Evolutionary conservation across 176 grass and related monocot species (phyloP), one percentile per base, ranked within the genome.

Genomic region (Chloris gayana): DNA sequence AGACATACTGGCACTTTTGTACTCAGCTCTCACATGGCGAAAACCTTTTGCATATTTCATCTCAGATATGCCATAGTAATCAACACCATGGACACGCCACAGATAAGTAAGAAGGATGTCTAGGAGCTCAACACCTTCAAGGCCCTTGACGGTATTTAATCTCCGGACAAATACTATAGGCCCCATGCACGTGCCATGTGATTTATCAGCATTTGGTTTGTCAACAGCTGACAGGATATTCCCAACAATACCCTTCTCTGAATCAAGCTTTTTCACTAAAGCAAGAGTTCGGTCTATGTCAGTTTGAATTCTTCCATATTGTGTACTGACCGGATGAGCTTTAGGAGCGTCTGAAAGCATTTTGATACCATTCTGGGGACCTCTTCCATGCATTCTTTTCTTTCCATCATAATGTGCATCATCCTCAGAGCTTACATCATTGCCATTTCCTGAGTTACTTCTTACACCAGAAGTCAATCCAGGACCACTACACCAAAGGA

Each of bases 141-240:
- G 84, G 15, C 96, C 96, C 69, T 99, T 99, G 34, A 99, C 96
- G 76, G 96, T 99, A 2, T 88, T 89, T 69, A 92, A 82, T 35
- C 96, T 92, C 25, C 96, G 91, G 39, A 99, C 91, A 54, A 99
- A 95, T 80, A 99, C 82, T 57, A 99, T 95, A 74, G 96, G 96
- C 7, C 92, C 96, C 96, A 99, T 95, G 22, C 86, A 94, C 75
- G 90, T 90, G 29, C 89, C 89, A 80, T 99, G 90, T 45, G 90
- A 93, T 50, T 95, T 95, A 24, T 99, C 96, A 21, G 80, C 70
- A 80, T 95, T 84, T 46, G 83, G 56, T 65, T 81, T 91, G 31
- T 91, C 92, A 72, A 84, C 82, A 78, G 62, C 82, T 49, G 67
- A 94, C 22, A 99, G 84, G 27, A 89, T 58, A 75, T 99, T 99